Conservation (phyloP, 2,329 filamentous ascomycete genomes). For the Fusarium compactum region DNA sequence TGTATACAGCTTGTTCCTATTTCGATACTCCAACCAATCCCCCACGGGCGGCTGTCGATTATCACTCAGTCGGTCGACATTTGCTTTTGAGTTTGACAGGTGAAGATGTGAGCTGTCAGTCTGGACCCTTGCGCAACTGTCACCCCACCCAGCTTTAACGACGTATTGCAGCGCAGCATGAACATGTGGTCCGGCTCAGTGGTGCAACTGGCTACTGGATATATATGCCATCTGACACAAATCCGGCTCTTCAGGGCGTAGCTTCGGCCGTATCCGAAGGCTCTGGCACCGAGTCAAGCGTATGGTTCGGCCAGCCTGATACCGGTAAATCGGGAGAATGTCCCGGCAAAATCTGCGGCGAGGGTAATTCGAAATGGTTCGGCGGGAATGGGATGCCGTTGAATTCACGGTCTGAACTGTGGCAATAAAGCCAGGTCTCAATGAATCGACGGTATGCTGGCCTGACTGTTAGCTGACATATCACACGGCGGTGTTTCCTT, state of each 20-base stretch:
- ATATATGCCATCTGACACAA: constrained; percentile 18
- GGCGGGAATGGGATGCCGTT: constrained; percentile 60
- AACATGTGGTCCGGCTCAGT: constrained; percentile 44
- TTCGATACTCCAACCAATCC: constrained; percentile 30
- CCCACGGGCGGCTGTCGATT: constrained; percentile 19
- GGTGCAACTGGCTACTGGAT: constrained; percentile 33
- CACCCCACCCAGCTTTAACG: constrained; percentile 40
- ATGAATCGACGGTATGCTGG: constrained; percentile 59
- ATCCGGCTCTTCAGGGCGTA: constrained; percentile 39
- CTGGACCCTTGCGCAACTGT: constrained; percentile 30
- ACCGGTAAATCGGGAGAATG: constrained; percentile 45
- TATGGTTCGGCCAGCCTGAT: constrained; percentile 44
- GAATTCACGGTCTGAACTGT: constrained; percentile 61
- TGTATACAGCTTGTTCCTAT: constrained; percentile 16
- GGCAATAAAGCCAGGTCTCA: constrained; percentile 60
- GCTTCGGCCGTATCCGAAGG: constrained; percentile 45
- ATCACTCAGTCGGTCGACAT: constrained; percentile 14
- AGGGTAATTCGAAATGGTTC: constrained; percentile 61
- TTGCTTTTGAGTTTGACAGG: constrained; percentile 22
- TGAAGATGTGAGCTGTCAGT: constrained; percentile 28
- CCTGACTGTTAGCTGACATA: constrained; percentile 45
- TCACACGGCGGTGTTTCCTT: constrained; percentile 18
- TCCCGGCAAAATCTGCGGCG: constrained; percentile 58
- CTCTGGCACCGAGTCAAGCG: constrained; percentile 43
- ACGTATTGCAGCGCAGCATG: constrained; percentile 27